A percentile compares a stretch with the other conserved stretches of the same genome.
Conservation (phyloP, 1,139 yeast species). For the Nadsonia starkeyi-henricii region DNA sequence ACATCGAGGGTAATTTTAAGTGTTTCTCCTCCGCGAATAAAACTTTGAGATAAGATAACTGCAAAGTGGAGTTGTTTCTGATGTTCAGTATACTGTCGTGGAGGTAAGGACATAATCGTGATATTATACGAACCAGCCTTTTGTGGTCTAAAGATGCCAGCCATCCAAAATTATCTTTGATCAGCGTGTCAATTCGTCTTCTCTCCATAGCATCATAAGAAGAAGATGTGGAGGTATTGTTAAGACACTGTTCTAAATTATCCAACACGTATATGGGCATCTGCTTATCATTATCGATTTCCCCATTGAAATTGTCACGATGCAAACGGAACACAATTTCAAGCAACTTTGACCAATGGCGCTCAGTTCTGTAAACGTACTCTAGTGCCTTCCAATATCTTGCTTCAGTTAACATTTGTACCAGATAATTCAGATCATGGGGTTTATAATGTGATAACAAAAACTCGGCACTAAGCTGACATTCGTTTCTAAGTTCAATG, state of each 20-base stretch:
- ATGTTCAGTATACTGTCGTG: slow-evolving; percentile 16
- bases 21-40: slow-evolving; percentile 12
- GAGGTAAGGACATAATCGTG: slow-evolving; percentile 13
- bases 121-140: slow-evolving; percentile 13
- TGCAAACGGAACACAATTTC: slow-evolving; percentile 26
- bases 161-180: slow-evolving; percentile 12
- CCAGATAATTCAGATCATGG: slow-evolving; percentile 30
- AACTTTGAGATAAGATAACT: slow-evolving; percentile 13
- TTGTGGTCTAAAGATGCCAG: slow-evolving; percentile 12
- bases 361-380: slow-evolving; percentile 40
- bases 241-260: slow-evolving; percentile 18
- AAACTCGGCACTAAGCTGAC: slow-evolving; percentile 61
- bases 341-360: slow-evolving; percentile 37
- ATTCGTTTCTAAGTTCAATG: slow-evolving; percentile 33
- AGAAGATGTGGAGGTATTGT: slow-evolving; percentile 9
- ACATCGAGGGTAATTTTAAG: slow-evolving; percentile 13
- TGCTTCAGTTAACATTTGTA: slow-evolving; percentile 39
- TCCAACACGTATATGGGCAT: slow-evolving; percentile 14
- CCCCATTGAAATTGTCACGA: neutral
- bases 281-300: slow-evolving; percentile 8
- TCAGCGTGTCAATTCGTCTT: slow-evolving; percentile 10
- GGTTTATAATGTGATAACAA: slow-evolving; percentile 52
- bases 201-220: slow-evolving; percentile 12
- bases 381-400: slow-evolving; percentile 46
- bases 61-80: slow-evolving; percentile 11